Conservation (phyloP, 1,284 basidiomycete species). For the Boletus semigastroideus region DNA sequence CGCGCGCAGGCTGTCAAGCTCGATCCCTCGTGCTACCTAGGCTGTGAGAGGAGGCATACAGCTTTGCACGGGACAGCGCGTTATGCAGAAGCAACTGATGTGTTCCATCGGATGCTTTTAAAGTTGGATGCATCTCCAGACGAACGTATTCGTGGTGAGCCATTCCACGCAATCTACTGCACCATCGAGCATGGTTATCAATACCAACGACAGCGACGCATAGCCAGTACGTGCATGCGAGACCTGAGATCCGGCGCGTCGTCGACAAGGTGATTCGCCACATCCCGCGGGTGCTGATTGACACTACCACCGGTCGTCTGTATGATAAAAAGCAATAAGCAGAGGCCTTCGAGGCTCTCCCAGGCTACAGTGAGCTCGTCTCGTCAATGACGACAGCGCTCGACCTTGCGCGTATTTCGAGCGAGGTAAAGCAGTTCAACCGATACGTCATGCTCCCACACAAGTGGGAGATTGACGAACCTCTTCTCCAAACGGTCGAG, state of each 20-base stretch:
- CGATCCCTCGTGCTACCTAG: background rate
- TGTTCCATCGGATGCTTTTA: background rate
- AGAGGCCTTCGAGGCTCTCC: background rate
- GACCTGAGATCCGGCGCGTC: background rate
- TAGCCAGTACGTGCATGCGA: background rate
- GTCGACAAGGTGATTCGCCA: background rate
- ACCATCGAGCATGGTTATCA: too few species aligned
- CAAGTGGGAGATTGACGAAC: conserved; percentile 3
- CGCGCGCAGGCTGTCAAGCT: background rate
- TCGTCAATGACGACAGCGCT: background rate
- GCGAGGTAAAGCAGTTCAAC: background rate
- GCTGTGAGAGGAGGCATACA: background rate
- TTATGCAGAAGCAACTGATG: background rate
- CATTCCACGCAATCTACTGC: background rate
- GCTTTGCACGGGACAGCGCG: background rate
- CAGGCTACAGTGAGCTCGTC: background rate
- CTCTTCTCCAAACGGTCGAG: background rate
- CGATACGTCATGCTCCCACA: conserved; percentile 6
- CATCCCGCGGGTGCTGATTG: background rate
- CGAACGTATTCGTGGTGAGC: background rate
- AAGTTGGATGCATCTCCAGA: background rate
- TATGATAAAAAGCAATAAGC: background rate
- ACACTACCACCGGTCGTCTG: background rate
- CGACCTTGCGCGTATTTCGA: background rate
- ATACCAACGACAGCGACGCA: background rate